These are phyloP conservation scores for Ceratocystis cubensis DNA, from an alignment of 2,329 filamentous ascomycete genomes.

Conservation along the genomic window DNA sequence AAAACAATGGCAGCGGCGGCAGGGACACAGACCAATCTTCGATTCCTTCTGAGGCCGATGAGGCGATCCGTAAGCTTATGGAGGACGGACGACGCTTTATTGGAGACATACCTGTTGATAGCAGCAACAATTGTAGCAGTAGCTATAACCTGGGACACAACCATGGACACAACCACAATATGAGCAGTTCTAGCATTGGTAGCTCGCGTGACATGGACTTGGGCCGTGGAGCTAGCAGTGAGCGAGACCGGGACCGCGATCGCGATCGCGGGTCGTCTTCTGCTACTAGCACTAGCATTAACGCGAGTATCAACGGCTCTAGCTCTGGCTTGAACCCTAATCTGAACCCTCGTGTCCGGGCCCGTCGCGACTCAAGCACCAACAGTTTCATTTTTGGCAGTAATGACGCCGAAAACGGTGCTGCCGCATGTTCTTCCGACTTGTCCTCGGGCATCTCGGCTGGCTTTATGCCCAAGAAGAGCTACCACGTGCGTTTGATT, in stretches of 20 bases:
- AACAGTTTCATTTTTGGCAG: slow-evolving; percentile 17
- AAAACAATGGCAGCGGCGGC: background rate
- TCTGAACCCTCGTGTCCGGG: background rate
- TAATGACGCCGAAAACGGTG: slow-evolving; percentile 25
- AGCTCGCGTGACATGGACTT: slow-evolving; percentile 14
- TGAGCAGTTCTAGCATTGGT: slow-evolving; percentile 14
- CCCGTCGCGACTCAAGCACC: slow-evolving; percentile 16
- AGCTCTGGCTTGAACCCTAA: background rate
- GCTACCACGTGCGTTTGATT: slow-evolving; percentile 87
- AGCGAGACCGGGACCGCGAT: background rate
- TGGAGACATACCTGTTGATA: slow-evolving; percentile 31
- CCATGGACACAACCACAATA: slow-evolving; percentile 11
- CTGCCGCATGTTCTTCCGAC: slow-evolving; percentile 34
- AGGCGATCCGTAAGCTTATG: slow-evolving; percentile 74
- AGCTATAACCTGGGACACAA: background rate
- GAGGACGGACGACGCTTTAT: slow-evolving; percentile 76
- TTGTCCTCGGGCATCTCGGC: slow-evolving; percentile 65
- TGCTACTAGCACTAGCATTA: slow-evolving; percentile 5
- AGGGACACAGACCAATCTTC: slow-evolving; percentile 15
- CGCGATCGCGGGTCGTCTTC: slow-evolving; percentile 1
- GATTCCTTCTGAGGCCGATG: slow-evolving; percentile 49
- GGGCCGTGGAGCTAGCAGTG: background rate
- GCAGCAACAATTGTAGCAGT: background rate
- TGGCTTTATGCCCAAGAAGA: slow-evolving; percentile 83
- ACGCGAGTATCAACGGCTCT: background rate